Percentiles rank a stretch among this genome's conserved stretches.
Conservation (phyloP, 2,329 filamentous ascomycete genomes). For the Bipolaris bicolor region DNA sequence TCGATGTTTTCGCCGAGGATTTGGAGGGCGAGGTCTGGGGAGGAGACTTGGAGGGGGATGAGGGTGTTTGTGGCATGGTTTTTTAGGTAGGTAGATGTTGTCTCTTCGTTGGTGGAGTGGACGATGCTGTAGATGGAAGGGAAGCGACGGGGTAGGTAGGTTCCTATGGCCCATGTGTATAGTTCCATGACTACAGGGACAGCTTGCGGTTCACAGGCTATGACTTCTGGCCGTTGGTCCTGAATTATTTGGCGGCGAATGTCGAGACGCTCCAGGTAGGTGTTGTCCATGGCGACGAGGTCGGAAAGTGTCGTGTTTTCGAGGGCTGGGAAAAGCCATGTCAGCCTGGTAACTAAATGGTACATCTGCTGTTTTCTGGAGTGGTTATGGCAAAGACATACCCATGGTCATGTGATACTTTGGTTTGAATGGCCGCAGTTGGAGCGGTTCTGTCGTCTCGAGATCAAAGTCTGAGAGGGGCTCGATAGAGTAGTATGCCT, state of each 20-base stretch:
- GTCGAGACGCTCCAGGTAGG: conserved; percentile 59
- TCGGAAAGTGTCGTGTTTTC: conserved; percentile 60
- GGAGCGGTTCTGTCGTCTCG: conserved; percentile 58
- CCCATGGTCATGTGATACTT: conserved; percentile 70
- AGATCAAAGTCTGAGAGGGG: conserved; percentile 60
- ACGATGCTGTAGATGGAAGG: conserved; percentile 58
- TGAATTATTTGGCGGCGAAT: conserved; percentile 57
- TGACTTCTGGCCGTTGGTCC: conserved; percentile 51
- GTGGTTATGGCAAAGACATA: conserved; percentile 37
- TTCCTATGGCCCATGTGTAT: conserved; percentile 60
- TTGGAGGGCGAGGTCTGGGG: conserved; percentile 52
- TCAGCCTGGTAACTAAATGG: not conserved
- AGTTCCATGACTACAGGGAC: conserved; percentile 62
- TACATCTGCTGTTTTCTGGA: not conserved
- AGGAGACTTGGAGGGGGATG: conserved; percentile 49
- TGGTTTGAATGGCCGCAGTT: conserved; percentile 64
- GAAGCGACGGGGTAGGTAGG: conserved; percentile 64
- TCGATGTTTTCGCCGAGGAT: conserved; percentile 62
- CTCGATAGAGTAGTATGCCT: conserved; percentile 51
- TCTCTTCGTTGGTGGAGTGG: conserved; percentile 10
- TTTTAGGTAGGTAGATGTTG: conserved; percentile 35
- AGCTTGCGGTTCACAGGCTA: conserved; percentile 45
- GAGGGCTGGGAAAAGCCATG: conserved; percentile 51
- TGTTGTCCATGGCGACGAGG: conserved; percentile 65
- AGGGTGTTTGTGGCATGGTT: conserved; percentile 56